Conservation (phyloP, 2,329 filamentous ascomycete species). For the Rugonectria rugulosa region DNA sequence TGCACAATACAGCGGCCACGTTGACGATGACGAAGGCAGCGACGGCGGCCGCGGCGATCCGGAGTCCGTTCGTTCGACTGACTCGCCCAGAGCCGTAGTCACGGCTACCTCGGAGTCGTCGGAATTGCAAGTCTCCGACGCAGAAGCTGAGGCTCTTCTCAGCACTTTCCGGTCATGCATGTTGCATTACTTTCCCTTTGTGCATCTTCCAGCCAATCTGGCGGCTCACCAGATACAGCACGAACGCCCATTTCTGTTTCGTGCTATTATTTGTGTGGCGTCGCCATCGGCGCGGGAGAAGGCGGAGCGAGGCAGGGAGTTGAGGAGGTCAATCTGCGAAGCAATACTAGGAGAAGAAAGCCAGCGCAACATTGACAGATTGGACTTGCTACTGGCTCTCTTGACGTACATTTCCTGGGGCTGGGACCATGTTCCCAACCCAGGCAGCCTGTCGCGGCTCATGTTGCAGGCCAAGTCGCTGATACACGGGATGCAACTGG, state of each 20-base stretch:
- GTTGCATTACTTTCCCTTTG: not conserved
- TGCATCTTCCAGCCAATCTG: not conserved
- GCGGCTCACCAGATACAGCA: not conserved
- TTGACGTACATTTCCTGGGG: slow-evolving; percentile 9
- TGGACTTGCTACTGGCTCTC: slow-evolving; percentile 3
- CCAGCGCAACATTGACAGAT: not conserved
- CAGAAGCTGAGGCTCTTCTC: not conserved
- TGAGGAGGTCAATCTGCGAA: not conserved
- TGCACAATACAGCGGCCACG: no score
- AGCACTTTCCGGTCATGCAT: not conserved
- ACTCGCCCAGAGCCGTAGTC: not conserved
- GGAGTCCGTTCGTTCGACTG: not conserved
- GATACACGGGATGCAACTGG: not conserved
- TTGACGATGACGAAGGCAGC: no score
- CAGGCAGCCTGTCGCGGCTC: not conserved
- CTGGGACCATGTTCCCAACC: slow-evolving; percentile 5
- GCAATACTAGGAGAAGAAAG: not conserved
- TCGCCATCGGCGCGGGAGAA: not conserved
- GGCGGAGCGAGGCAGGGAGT: not conserved
- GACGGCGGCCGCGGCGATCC: no score
- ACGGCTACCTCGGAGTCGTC: not conserved
- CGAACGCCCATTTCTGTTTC: not conserved
- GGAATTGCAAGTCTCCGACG: slow-evolving; percentile 1
- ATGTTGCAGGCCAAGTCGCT: slow-evolving; percentile 7
- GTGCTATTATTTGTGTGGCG: not conserved